phyloP scores from a whole-genome alignment of 805 yeast genomes.

The Scheffersomyces ergatensis region DNA sequence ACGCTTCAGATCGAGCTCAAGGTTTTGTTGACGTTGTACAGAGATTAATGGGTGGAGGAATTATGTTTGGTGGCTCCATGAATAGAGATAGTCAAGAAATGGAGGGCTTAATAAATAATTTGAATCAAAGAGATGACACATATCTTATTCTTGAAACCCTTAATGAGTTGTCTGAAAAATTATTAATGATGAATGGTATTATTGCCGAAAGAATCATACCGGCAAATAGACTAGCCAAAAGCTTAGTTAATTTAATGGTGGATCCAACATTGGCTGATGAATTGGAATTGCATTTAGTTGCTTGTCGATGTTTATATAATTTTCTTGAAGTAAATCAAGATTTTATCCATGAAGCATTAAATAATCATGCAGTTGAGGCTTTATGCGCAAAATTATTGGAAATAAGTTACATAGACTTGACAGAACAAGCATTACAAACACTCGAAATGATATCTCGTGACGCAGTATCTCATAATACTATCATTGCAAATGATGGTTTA shows the following conservation, averaged over 20 bases:
- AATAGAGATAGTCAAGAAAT: constrained; percentile 26
- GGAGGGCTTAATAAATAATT: constrained; percentile 32
- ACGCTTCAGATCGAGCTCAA: constrained; percentile 4
- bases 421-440: constrained; percentile 85
- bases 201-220: constrained; percentile 67
- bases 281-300: constrained; percentile 76
- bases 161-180: constrained; percentile 59
- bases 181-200: constrained; percentile 67
- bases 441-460: constrained; percentile 63
- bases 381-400: constrained; percentile 67
- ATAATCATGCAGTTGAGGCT: constrained; percentile 62
- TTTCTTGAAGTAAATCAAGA: constrained; percentile 72
- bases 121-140: constrained; percentile 52
- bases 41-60: constrained; percentile 29
- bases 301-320: constrained; percentile 82
- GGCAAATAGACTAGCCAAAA: constrained; percentile 49
- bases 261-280: constrained; percentile 60
- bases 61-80: constrained; percentile 12
- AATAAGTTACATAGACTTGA: constrained; percentile 81
- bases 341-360: constrained; percentile 58
- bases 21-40: constrained; percentile 32
- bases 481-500: constrained; percentile 61
- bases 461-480: constrained; percentile 44
- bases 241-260: constrained; percentile 55
- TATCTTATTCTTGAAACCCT: constrained; percentile 61